Percentiles rank a stretch among this genome's conserved stretches.
Evolutionary conservation across 305 asterid genomes (phyloP).

Genomic region (Striga hermonthica): DNA sequence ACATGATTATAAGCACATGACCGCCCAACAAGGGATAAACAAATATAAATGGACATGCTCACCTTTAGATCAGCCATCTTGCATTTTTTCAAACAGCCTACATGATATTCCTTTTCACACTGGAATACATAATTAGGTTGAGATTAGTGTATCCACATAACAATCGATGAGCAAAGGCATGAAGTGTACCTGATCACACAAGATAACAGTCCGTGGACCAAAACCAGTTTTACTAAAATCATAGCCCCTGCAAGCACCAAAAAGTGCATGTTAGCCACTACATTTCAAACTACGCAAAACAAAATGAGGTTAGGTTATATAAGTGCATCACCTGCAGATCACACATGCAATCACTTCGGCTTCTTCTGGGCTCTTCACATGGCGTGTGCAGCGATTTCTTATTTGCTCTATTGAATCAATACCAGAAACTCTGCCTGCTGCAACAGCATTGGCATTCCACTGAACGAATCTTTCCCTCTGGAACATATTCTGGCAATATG

Average conservation of each 20-base stretch:
- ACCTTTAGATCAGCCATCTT: slow-evolving; percentile 97
- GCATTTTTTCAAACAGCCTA: slow-evolving; percentile 90
- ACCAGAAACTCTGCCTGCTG: slow-evolving; percentile 86
- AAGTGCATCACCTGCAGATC: slow-evolving; percentile 71
- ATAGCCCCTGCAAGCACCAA: slow-evolving; percentile 61
- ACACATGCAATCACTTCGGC: slow-evolving; percentile 93
- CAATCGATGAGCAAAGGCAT: slow-evolving; percentile 25
- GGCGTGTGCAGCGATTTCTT: slow-evolving; percentile 84
- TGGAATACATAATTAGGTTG: slow-evolving; percentile 37
- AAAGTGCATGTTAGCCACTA: background rate
- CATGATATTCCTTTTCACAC: slow-evolving; percentile 98
- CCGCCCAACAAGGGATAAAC: slow-evolving; percentile 4
- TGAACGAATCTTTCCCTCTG: slow-evolving; percentile 76
- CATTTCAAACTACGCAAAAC: slow-evolving; percentile 9
- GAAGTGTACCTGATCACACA: slow-evolving; percentile 87
- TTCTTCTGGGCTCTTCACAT: slow-evolving; percentile 79
- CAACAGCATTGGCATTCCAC: slow-evolving; percentile 78
- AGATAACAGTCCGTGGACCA: slow-evolving; percentile 97
- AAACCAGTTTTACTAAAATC: slow-evolving; percentile 96
- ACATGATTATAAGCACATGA: slow-evolving; percentile 19
- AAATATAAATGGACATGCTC: slow-evolving; percentile 26
- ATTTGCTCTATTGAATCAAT: slow-evolving; percentile 75
- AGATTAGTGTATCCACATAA: slow-evolving; percentile 27
- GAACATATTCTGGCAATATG: slow-evolving; percentile 87
- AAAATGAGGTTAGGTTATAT: slow-evolving; percentile 10